These are phyloP conservation scores for Neurospora sp. DNA, from an alignment of 495 filamentous ascomycete species.

Conservation along the genomic window DNA sequence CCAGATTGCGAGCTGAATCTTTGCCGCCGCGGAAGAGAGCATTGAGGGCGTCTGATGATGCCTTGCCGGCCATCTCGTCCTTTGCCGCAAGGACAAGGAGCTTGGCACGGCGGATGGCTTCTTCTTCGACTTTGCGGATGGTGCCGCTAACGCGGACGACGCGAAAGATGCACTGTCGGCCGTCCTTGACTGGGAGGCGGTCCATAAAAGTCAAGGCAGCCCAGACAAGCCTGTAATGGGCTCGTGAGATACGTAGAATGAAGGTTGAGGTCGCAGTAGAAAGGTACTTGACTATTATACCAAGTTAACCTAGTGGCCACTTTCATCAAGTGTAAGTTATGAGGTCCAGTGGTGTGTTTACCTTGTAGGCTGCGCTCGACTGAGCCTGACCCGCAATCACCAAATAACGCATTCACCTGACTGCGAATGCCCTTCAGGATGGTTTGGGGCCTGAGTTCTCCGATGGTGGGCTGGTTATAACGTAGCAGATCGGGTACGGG, in stretches of 20 bases:
- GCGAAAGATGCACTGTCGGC: constrained; percentile 60
- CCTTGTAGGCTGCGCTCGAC: constrained; percentile 55
- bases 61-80: constrained; percentile 28
- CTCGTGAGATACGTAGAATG: constrained; percentile 71
- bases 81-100: constrained; percentile 56
- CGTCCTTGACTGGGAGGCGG: constrained; percentile 48
- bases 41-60: constrained; percentile 24
- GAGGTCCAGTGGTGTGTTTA: constrained; percentile 23
- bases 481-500: constrained; percentile 47
- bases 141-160: constrained; percentile 93
- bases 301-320: background rate
- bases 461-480: constrained; percentile 67
- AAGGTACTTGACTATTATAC: constrained; percentile 74
- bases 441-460: constrained; percentile 49
- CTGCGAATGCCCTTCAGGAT: constrained; percentile 60
- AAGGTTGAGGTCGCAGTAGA: constrained; percentile 88
- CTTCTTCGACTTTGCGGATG: constrained; percentile 84
- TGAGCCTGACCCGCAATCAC: constrained; percentile 78
- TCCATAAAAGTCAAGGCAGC: constrained; percentile 76
- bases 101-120: constrained; percentile 68
- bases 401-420: constrained; percentile 63
- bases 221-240: constrained; percentile 80
- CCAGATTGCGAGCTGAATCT: constrained; percentile 26
- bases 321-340: background rate
- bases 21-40: constrained; percentile 30